A percentile compares a stretch with the other conserved stretches of the same genome.
Conservation (phyloP, 495 filamentous ascomycete species). For the Rhizodiscina lignyota region DNA sequence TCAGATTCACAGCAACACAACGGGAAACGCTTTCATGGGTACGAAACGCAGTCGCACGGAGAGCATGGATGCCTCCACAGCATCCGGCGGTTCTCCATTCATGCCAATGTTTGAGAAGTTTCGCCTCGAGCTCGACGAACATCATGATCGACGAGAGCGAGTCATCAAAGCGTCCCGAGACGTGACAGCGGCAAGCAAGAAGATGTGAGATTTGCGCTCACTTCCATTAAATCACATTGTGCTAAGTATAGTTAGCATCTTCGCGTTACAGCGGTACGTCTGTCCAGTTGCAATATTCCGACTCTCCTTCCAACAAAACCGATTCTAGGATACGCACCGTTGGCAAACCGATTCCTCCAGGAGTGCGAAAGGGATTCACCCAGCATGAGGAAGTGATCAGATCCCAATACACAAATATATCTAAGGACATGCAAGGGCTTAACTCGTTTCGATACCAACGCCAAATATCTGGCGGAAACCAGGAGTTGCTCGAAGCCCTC, state of each 20-base stretch:
- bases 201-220: constrained; percentile 48
- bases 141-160: constrained; percentile 81
- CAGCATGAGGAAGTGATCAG: constrained; percentile 48
- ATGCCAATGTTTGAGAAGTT: constrained; percentile 73
- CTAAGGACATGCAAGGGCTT: constrained; percentile 54
- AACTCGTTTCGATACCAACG: constrained; percentile 71
- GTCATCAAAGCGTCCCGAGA: constrained; percentile 80
- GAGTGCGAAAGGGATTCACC: constrained; percentile 47
- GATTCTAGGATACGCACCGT: constrained; percentile 43
- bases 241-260: constrained; percentile 44
- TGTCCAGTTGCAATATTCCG: neutral
- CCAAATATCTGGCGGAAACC: constrained; percentile 60
- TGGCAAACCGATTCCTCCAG: constrained; percentile 41
- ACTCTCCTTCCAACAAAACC: constrained; percentile 1
- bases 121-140: constrained; percentile 76
- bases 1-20: too few relatives aligned
- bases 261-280: constrained; percentile 71
- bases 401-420: constrained; percentile 45
- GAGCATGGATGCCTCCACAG: neutral
- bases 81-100: constrained; percentile 22
- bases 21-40: neutral
- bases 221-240: neutral
- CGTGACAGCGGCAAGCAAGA: constrained; percentile 88
- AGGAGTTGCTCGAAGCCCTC: constrained; percentile 84
- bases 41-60: neutral